Evolutionary conservation across 1,284 basidiomycete genomes (phyloP), one percentile per base, ranked within the genome.

Genomic region (Takashimella tepidaria): DNA sequence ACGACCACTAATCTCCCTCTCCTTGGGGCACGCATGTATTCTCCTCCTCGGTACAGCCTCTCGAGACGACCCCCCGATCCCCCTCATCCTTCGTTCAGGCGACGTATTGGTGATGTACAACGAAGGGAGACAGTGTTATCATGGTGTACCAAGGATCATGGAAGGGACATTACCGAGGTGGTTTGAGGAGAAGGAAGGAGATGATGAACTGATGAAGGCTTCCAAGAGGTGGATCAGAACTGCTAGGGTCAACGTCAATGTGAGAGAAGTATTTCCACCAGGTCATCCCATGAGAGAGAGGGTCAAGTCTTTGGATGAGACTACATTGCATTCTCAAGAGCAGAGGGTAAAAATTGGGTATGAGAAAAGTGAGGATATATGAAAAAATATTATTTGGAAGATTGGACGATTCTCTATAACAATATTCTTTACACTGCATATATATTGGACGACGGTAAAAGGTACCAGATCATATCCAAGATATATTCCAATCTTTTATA

Each of bases 81-180:
- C 91, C 0, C 83, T 96, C 53, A 78, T 95, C 12, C 79, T 96
- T 1, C 83, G 88, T 20, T 91, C 88, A 0, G 92, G 92, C 5
- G 92, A 96, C 68, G 83, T 87, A 0, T 78, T 93, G n/a, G 84
- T 95, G 64, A 93, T 96, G 90, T 87, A 88, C 1, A 92, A 92
- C 0, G 76, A 78, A 22, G 88, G 88, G 60, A 80, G 92, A 50
- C 79, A 89, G 41, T 87, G 85, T 23, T 96, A 89, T 69, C 92
- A 96, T 63, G 92, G 87, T 85, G 83, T 96, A 1, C 92, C 92
- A 1, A 80, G 91, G 43, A 86, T 95, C 57, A 75, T 95, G 54
- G 88, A 91, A 63, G 79, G 81, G 37, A 87, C 88, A 0, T 76
- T 91, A 1, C 90, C 91, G 1, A 61, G 74, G 1, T 81, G 88